phyloP scores from a whole-genome alignment of 345 rosid genomes.

The Hibiscus syriacus region DNA sequence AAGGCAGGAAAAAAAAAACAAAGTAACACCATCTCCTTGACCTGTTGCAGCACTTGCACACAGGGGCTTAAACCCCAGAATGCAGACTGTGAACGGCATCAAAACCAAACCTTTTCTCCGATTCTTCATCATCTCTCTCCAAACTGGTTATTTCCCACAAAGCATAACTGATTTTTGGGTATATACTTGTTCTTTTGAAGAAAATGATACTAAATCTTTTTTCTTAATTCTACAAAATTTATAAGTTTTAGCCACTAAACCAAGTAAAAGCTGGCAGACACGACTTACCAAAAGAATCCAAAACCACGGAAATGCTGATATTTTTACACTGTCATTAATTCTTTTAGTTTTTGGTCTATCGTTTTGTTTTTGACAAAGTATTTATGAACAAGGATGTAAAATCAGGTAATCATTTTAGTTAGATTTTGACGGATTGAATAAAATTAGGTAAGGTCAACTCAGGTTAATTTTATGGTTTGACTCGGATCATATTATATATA shows the following conservation, averaged over 20 bases:
- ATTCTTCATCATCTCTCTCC: slow-evolving; percentile 38
- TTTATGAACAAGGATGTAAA: too few species aligned
- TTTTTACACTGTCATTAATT: neutral
- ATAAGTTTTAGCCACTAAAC: slow-evolving; percentile 23
- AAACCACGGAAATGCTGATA: slow-evolving; percentile 29
- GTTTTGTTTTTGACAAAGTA: neutral
- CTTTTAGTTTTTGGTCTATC: too few species aligned
- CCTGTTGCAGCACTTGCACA: slow-evolving; percentile 50
- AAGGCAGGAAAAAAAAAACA: neutral
- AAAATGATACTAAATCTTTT: too few species aligned
- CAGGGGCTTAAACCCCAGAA: slow-evolving; percentile 44
- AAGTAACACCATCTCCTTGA: slow-evolving; percentile 44
- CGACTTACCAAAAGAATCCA: too few species aligned
- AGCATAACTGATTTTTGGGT: slow-evolving; percentile 12
- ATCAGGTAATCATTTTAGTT: too few species aligned
- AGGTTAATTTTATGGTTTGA: too few species aligned
- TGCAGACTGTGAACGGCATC: slow-evolving; percentile 46
- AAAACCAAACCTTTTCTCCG: slow-evolving; percentile 30
- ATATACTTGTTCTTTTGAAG: neutral
- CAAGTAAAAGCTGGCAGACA: slow-evolving; percentile 58
- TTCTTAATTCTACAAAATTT: neutral
- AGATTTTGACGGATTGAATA: too few species aligned
- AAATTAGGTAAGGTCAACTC: too few species aligned
- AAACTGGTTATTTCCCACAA: slow-evolving; percentile 11
- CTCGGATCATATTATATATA: too few species aligned